These are phyloP conservation scores for Erythrobasidium yunnanense DNA, from an alignment of 768 basidiomycete species.

Conservation along the genomic window DNA sequence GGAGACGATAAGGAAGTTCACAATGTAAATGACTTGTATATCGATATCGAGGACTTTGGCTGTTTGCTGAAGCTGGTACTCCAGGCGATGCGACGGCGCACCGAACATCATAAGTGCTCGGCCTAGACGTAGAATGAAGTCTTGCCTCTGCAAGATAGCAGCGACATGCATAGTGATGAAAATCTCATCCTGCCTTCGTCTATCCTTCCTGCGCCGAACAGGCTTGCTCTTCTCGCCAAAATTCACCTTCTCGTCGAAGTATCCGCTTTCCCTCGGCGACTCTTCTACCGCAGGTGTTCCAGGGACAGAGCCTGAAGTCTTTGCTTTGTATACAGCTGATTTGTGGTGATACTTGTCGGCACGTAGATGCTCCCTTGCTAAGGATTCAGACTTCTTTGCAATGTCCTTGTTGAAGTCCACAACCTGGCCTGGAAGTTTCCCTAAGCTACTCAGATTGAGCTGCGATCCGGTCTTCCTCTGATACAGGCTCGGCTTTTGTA, in stretches of 20 bases:
- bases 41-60: slow-evolving; percentile 48
- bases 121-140: slow-evolving; percentile 47
- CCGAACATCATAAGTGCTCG: slow-evolving; percentile 48
- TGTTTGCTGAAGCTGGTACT: slow-evolving; percentile 47
- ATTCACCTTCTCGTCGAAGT: no score
- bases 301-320: slow-evolving; percentile 16
- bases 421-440: background rate
- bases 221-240: no score
- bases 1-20: slow-evolving; percentile 57
- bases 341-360: slow-evolving; percentile 24
- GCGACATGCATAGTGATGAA: slow-evolving; percentile 69
- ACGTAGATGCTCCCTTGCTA: slow-evolving; percentile 14
- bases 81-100: slow-evolving; percentile 47
- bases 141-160: slow-evolving; percentile 48
- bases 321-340: slow-evolving; percentile 15
- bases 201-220: slow-evolving; percentile 32
- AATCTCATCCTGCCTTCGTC: slow-evolving; percentile 46
- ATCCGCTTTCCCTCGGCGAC: slow-evolving; percentile 37
- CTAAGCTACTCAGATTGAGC: background rate
- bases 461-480: slow-evolving; percentile 1
- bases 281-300: slow-evolving; percentile 41
- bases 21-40: slow-evolving; percentile 41
- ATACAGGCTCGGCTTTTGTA: background rate
- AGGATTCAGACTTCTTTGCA: background rate
- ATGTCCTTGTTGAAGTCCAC: background rate